phyloP scores from a whole-genome alignment of 2,329 filamentous ascomycete genomes.

The Camillea tinctor region DNA sequence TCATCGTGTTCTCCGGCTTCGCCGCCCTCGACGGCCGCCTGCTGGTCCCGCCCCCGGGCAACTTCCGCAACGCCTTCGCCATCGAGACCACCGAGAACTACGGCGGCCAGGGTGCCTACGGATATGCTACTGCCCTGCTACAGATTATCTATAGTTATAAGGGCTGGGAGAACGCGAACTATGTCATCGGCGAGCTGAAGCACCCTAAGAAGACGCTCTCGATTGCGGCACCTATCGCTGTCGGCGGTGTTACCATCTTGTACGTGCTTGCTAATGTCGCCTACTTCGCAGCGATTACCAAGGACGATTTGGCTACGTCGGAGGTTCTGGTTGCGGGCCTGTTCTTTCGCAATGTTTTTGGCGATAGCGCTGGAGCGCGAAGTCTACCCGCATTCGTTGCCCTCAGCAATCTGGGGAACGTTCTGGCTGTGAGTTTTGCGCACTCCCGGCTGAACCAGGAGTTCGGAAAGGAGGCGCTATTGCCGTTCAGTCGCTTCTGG shows the following conservation, averaged over 20 bases:
- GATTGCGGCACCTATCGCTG: slow-evolving; percentile 56
- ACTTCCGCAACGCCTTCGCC: slow-evolving; percentile 56
- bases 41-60: slow-evolving; percentile 49
- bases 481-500: slow-evolving; percentile 66
- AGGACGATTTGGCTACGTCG: slow-evolving; percentile 54
- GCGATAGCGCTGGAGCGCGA: slow-evolving; percentile 48
- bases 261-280: slow-evolving; percentile 65
- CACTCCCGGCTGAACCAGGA: slow-evolving; percentile 62
- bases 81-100: slow-evolving; percentile 44
- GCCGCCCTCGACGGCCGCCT: slow-evolving; percentile 53
- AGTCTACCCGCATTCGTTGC: slow-evolving; percentile 57
- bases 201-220: slow-evolving; percentile 53
- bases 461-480: slow-evolving; percentile 66
- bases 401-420: slow-evolving; percentile 60
- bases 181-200: slow-evolving; percentile 58
- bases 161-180: slow-evolving; percentile 64
- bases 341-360: slow-evolving; percentile 63
- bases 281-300: slow-evolving; percentile 63
- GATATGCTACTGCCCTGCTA: slow-evolving; percentile 57
- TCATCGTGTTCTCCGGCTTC: slow-evolving; percentile 62
- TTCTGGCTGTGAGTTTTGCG: slow-evolving; percentile 59
- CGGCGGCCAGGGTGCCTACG: slow-evolving; percentile 48
- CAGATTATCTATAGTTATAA: slow-evolving; percentile 62
- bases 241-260: slow-evolving; percentile 57
- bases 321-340: slow-evolving; percentile 60